Evolutionary conservation across 495 filamentous ascomycete species (phyloP).

Genomic region (Podospora pseudocomata): DNA sequence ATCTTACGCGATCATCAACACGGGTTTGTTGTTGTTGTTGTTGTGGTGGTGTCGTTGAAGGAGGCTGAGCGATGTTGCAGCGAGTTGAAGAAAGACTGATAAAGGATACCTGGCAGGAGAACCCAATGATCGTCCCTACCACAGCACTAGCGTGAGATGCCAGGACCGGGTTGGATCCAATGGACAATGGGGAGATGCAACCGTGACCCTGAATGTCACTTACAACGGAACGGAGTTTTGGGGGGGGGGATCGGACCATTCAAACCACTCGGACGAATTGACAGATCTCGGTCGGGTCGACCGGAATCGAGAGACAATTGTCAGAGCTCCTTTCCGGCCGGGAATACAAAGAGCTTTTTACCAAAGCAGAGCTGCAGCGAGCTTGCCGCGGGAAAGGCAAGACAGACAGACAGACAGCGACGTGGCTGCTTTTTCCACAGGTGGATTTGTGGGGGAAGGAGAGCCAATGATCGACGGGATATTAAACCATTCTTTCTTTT

Average conservation of each 20-base stretch:
- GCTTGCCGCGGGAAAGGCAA: not conserved
- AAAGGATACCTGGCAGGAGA: not conserved
- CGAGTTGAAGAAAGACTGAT: not conserved
- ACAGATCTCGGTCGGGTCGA: not conserved
- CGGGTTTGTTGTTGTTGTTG: too few species aligned
- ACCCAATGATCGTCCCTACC: not conserved
- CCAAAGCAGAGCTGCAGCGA: too few species aligned
- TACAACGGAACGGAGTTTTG: too few species aligned
- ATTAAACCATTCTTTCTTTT: conserved; percentile 1
- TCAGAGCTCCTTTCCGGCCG: not conserved
- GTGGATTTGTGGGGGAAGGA: not conserved
- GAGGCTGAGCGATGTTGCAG: not conserved
- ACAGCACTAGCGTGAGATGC: not conserved
- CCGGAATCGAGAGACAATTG: not conserved
- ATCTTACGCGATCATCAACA: not conserved
- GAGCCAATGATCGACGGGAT: not conserved
- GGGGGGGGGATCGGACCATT: too few species aligned
- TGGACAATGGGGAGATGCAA: not conserved
- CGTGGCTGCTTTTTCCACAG: not conserved
- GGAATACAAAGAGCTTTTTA: not conserved
- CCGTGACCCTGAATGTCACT: not conserved
- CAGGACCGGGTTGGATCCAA: not conserved
- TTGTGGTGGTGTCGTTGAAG: not conserved
- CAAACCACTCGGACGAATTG: not conserved
- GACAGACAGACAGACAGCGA: conserved; percentile 1